Conservation (phyloP, 164 flowering plant genomes). For the Liriodendron chinense region DNA sequence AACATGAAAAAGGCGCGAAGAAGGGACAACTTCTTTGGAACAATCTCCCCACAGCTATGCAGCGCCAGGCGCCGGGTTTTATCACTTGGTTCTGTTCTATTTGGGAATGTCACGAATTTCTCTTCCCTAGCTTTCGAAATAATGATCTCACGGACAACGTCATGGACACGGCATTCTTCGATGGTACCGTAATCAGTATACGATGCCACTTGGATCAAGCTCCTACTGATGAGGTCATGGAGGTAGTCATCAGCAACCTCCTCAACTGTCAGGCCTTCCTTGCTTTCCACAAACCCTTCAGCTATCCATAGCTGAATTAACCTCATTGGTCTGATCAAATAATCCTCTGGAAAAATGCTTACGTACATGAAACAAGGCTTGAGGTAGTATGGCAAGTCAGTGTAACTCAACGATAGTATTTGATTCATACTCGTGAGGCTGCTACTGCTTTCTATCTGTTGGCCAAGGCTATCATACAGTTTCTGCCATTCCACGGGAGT, state of each 20-base stretch:
- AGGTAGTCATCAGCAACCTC: constrained; percentile 15
- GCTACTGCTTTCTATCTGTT: no score
- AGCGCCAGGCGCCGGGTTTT: constrained; percentile 28
- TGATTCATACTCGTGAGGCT: background rate
- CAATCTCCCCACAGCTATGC: constrained; percentile 11
- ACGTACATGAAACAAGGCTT: constrained; percentile 15
- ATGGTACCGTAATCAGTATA: background rate
- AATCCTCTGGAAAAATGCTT: constrained; percentile 7
- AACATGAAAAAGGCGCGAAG: constrained; percentile 37
- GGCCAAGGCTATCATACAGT: background rate
- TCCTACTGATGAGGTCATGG: constrained; percentile 9
- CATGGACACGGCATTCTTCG: no score
- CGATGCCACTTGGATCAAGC: constrained; percentile 7
- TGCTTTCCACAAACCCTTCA: background rate
- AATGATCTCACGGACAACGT: constrained; percentile 8
- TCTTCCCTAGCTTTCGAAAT: constrained; percentile 6
- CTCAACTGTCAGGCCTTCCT: constrained; percentile 2
- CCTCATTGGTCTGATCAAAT: background rate
- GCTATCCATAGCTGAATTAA: background rate
- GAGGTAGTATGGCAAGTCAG: constrained; percentile 11
- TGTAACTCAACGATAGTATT: constrained; percentile 14
- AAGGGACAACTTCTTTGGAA: constrained; percentile 6
- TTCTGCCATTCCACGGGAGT: background rate
- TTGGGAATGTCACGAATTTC: no score
- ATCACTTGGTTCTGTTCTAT: no score